A percentile compares a stretch with the other conserved stretches of the same genome.
phyloP scores from a whole-genome alignment of 495 filamentous ascomycete genomes.

The Penicillium bovifimosum region DNA sequence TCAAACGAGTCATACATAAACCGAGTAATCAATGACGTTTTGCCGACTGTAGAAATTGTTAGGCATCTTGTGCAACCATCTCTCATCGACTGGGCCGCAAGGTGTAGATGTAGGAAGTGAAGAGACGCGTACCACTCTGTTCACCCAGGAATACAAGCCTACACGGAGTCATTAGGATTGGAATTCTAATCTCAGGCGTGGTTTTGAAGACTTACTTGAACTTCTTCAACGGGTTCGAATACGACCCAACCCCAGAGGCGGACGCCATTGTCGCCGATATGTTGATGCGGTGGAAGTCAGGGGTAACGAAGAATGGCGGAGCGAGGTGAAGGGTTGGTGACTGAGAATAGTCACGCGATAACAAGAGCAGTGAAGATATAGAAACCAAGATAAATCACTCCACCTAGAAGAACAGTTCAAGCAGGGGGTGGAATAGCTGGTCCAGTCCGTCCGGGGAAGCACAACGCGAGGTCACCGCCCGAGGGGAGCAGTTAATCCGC shows the following conservation, averaged over 20 bases:
- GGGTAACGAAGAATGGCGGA: conserved; percentile 10
- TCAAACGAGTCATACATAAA: conserved; percentile 99
- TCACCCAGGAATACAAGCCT: conserved; percentile 96
- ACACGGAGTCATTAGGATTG: conserved; percentile 16
- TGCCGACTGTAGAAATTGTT: conserved; percentile 64
- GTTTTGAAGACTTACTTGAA: conserved; percentile 69
- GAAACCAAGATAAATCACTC: conserved; percentile 1
- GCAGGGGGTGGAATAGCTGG: conserved; percentile 6
- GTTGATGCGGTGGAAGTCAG: conserved; percentile 19
- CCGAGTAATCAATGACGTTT: conserved; percentile 95
- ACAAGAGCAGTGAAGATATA: background rate
- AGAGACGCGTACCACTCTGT: conserved; percentile 72
- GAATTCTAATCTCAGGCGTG: background rate
- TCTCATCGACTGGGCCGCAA: background rate
- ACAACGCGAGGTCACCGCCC: conserved; percentile 17
- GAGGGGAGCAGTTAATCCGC: conserved; percentile 26
- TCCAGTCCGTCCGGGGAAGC: conserved; percentile 21
- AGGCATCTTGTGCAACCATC: conserved; percentile 1
- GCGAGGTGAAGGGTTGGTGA: background rate
- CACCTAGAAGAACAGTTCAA: conserved; percentile 10
- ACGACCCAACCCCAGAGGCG: conserved; percentile 66
- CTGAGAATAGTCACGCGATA: background rate
- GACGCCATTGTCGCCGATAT: conserved; percentile 47
- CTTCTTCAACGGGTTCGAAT: conserved; percentile 99
- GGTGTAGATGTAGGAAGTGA: background rate